Base-by-base conservation (phyloP, 2,329 filamentous ascomycete genomes). In the Leptosphaerulina australis region DNA sequence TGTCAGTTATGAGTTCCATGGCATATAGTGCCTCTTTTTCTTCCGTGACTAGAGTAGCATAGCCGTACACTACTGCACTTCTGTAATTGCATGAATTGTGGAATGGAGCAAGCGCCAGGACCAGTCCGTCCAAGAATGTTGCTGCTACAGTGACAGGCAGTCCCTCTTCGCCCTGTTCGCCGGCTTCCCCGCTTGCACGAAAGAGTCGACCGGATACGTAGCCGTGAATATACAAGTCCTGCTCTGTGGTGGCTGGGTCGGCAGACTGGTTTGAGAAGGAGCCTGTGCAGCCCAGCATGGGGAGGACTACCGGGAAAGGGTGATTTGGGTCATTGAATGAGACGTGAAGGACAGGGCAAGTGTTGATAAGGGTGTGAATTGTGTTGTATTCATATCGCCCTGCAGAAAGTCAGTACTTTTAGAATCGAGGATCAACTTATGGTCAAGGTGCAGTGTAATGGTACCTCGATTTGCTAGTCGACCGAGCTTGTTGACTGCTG, bases 191-290 rank as follows among this genome's bases (percentile, higher is more conserved):
- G 48, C 36, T 52, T 41, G 55, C n/a, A n/a, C n/a, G n/a, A n/a
- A 93, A 88, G 25, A 96, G 78, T 6, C 91, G 87, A 0, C 86
- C 59, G 5, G 64, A 63, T 3, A 69, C 56, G 43, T 67, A 70
- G 47, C 70, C 70, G 52, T 73, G 70, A 25, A 73, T 58, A 40
- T 73, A 73, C 5, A 73, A 31, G 25, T 68, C 54, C 25, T 66
- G 63, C 4, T 31, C 11, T 2, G 46, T 45, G 55, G 40, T 50
- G 18, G 88, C 81, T 50, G 91, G 86, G 4, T 91, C 78, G 0
- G 86, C 84, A 40, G 81, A 79, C 12, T 37, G 59, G 14, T 82
- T 71, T 43, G 79, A 4, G 31, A 59, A 69, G 41, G 54, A 46
- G 0, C 59, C 70, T 2, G 70, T 75, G 44, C 73, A 75, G n/a